Evolutionary conservation across 176 grass and related monocot species (phyloP).

Genomic region (Zea mays): DNA sequence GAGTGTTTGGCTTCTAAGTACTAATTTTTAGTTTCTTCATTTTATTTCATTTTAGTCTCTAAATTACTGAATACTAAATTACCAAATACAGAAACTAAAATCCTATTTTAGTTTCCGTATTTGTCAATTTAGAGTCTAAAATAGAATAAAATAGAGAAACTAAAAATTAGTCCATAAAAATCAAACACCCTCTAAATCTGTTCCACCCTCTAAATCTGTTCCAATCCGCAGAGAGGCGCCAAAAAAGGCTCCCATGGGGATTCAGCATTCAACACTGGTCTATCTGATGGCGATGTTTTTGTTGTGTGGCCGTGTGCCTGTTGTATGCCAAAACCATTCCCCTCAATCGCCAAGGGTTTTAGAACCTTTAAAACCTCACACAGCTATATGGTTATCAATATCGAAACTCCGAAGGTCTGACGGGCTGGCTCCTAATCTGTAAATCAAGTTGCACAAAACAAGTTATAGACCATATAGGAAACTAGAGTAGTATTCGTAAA

Average conservation of each 20-base stretch:
- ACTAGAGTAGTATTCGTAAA: not conserved
- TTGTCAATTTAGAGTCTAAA: too few relatives aligned
- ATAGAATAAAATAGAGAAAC: too few relatives aligned
- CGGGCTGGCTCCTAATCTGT: constrained; percentile 73
- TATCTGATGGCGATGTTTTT: not conserved
- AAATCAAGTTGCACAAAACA: constrained; percentile 20
- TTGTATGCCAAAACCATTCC: not conserved
- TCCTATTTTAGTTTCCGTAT: too few relatives aligned
- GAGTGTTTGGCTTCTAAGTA: too few relatives aligned
- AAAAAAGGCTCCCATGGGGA: not conserved
- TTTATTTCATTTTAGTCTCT: too few relatives aligned
- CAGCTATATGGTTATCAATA: constrained; percentile 64
- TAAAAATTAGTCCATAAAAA: too few relatives aligned
- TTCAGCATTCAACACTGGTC: not conserved
- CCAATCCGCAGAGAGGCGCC: not conserved
- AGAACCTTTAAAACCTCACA: constrained; percentile 41
- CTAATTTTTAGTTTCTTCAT: too few relatives aligned
- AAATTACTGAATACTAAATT: too few relatives aligned
- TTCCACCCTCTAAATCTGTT: too few relatives aligned
- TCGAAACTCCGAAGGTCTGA: constrained; percentile 87
- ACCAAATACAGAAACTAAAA: too few relatives aligned
- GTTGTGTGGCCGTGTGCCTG: not conserved
- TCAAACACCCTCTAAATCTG: too few relatives aligned
- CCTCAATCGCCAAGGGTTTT: not conserved
- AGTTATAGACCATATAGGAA: not conserved